These are phyloP conservation scores for Aspergillus proliferans DNA, from an alignment of 2,329 filamentous ascomycete species.

Conservation along the genomic window DNA sequence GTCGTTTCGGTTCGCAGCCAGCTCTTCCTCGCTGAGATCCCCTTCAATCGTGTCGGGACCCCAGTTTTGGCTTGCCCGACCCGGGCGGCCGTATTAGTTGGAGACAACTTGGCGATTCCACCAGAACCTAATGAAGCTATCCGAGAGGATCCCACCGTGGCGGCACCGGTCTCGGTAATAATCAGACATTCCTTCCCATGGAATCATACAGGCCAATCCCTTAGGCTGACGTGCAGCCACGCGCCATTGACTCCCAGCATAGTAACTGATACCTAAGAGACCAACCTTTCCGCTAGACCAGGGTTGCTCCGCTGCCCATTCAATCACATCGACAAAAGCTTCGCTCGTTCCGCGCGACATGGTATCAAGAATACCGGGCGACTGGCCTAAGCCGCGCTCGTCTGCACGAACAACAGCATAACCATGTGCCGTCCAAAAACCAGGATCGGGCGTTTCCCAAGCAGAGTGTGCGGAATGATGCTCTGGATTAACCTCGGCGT, in stretches of 20 bases:
- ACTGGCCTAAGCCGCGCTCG: constrained; percentile 48
- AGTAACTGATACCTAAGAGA: too few species aligned
- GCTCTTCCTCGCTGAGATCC: too few species aligned
- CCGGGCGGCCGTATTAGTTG: too few species aligned
- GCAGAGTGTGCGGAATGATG: constrained; percentile 51
- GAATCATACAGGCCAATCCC: constrained; percentile 45
- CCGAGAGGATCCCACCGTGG: constrained; percentile 57
- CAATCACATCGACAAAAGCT: constrained; percentile 36
- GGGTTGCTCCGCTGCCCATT: too few species aligned
- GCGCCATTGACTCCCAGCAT: too few species aligned
- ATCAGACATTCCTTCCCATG: constrained; percentile 53
- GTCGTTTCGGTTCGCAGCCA: too few species aligned
- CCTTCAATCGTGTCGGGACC: too few species aligned
- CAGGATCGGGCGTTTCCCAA: constrained; percentile 56
- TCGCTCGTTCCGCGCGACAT: constrained; percentile 50
- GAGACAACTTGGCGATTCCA: too few species aligned
- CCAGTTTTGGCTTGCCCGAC: too few species aligned
- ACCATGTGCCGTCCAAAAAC: constrained; percentile 50
- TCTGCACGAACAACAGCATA: constrained; percentile 53
- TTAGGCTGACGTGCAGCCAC: too few species aligned
- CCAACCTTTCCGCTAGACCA: too few species aligned
- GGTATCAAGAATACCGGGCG: constrained; percentile 47
- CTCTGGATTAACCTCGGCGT: constrained; percentile 47
- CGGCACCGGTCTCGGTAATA: constrained; percentile 54
- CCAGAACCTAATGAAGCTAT: constrained; percentile 19